Conservation (phyloP, 306 rosid species). For the Casuarina equisetifolia region DNA sequence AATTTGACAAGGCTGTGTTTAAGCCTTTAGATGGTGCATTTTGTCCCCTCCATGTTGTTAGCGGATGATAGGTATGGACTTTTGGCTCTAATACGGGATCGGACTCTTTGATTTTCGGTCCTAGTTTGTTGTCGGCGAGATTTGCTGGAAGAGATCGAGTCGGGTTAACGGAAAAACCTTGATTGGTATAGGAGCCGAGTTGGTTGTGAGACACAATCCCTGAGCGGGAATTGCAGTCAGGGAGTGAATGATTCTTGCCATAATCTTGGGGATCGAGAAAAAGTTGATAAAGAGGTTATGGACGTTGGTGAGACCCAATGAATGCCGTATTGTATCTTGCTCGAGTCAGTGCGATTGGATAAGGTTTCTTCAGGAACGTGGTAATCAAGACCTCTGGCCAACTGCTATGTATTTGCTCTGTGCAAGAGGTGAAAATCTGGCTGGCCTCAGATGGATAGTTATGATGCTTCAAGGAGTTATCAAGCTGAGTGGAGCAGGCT, state of each 20-base stretch:
- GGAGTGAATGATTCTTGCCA: background rate
- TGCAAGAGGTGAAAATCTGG: background rate
- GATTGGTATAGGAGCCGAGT: background rate
- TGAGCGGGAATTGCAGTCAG: background rate
- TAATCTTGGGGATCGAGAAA: background rate
- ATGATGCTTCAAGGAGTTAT: background rate
- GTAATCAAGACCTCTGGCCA: background rate
- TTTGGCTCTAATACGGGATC: background rate
- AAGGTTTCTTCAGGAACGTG: background rate
- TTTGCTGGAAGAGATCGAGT: background rate
- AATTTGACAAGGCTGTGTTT: background rate
- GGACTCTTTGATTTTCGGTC: background rate
- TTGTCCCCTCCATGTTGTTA: background rate
- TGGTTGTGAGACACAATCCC: background rate
- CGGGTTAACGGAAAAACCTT: background rate
- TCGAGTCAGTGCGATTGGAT: background rate
- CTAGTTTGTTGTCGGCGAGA: background rate
- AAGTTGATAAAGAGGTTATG: background rate
- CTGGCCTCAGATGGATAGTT: background rate
- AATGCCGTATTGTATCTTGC: background rate
- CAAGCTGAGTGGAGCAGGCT: background rate
- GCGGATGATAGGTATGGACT: background rate
- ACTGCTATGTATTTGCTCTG: background rate
- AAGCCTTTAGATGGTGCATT: background rate
- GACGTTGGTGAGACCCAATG: background rate